Evolutionary conservation across 192 early-diverging fungal species (phyloP), one percentile per base, ranked within the genome.

Genomic region (Entomortierella lignicola): DNA sequence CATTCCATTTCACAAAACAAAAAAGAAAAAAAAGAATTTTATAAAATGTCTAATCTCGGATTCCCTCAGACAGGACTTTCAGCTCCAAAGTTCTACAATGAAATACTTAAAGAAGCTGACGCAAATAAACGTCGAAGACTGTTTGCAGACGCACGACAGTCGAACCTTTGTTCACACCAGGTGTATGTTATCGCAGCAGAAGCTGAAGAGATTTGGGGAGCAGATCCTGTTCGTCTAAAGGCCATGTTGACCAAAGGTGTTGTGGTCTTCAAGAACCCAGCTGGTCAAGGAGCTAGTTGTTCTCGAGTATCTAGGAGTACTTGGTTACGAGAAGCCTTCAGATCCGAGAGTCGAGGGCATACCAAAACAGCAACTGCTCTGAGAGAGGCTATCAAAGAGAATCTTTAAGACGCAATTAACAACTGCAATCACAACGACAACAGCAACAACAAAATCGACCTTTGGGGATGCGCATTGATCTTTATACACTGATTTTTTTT

Each of bases 141-240:
- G 18, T 75, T 75, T 75, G 72, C 72, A 7, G 65, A 75, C n/a
- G 64, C 65, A 6, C 72, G 64, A 17, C 64, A 55, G 13, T 75
- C 72, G 4, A 75, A 67, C 21, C 7, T 75, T n/a, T 66, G 72
- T 30, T 26, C 43, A 0, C 62, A 67, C 32, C 41, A 48, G 44
- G 34, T 75, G 32, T 75, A 75, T 52, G 53, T 75, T 42, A 31
- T 67, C 37, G 72, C 58, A 8, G 72, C 72, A 27, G 59, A 63
- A 20, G 54, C 23, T 7, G 65, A 75, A 47, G 72, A 75, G 44
- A 11, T 23, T 3, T 68, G 59, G 52, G 59, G 54, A 0, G 34
- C 32, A 13, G 55, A 47, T 29, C 0, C 1, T n/a, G 20, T 18
- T 10, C 48, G 62, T 21, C 48, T 62, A 30, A 55, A 63, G 53